Conservation (phyloP, 2,329 filamentous ascomycete genomes). For the Aspergillus niger region DNA sequence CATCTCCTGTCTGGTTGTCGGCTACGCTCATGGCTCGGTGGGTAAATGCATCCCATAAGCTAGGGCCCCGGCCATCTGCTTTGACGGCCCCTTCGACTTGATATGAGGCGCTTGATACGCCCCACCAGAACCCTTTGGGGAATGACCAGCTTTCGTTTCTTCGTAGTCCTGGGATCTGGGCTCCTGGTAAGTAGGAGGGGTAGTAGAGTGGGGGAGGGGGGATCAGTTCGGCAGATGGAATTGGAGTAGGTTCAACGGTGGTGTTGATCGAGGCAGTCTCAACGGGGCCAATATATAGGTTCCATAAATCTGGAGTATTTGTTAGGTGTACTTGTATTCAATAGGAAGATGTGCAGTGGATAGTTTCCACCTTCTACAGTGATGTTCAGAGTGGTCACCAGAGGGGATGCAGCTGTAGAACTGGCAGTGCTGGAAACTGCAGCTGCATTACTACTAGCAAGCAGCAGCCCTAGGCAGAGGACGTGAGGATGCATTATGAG, state of each 20-base stretch:
- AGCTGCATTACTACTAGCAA: neutral
- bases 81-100: slow-evolving; percentile 47
- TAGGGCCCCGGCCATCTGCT: slow-evolving; percentile 40
- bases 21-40: slow-evolving; percentile 34
- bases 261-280: neutral
- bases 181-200: neutral
- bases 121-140: slow-evolving; percentile 38
- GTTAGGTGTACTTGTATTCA: neutral
- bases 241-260: slow-evolving; percentile 1
- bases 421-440: neutral
- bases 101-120: slow-evolving; percentile 42
- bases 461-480: neutral
- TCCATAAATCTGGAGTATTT: neutral
- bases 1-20: slow-evolving; percentile 47
- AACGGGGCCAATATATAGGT: slow-evolving; percentile 1
- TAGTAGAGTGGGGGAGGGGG: slow-evolving; percentile 2
- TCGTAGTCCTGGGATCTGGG: neutral
- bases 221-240: neutral
- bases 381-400: neutral
- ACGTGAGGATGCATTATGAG: neutral
- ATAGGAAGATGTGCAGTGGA: neutral
- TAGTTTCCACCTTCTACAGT: neutral
- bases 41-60: slow-evolving; percentile 41
- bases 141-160: slow-evolving; percentile 1
- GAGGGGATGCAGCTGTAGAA: neutral